A percentile compares a stretch with the other conserved stretches of the same genome.
phyloP scores from a whole-genome alignment of 495 filamentous ascomycete species.

The Aspergillus heteromorphus region DNA sequence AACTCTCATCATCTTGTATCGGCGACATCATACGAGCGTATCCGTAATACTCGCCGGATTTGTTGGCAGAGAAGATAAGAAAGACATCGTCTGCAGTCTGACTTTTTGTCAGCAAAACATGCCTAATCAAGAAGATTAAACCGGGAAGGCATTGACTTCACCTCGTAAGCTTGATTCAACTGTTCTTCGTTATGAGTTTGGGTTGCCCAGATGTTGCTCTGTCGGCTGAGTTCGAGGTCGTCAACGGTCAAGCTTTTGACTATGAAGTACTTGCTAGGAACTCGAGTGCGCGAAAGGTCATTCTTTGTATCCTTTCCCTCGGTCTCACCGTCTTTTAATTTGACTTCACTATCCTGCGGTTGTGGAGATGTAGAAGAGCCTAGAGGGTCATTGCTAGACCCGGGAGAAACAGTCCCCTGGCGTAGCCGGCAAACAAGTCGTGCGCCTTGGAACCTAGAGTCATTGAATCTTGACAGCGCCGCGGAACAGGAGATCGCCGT shows the following conservation, averaged over 20 bases:
- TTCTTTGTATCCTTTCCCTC: conserved; percentile 1
- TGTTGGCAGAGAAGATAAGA: conserved; percentile 94
- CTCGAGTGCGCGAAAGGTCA: conserved; percentile 16
- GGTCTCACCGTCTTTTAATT: neutral
- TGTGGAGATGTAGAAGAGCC: conserved; percentile 1
- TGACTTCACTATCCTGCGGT: conserved; percentile 1
- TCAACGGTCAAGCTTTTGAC: conserved; percentile 94
- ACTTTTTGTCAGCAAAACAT: conserved; percentile 2
- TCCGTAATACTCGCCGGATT: conserved; percentile 96
- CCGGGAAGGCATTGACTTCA: conserved; percentile 33
- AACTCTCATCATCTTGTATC: conserved; percentile 69
- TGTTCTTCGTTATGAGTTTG: conserved; percentile 85
- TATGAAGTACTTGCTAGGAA: conserved; percentile 75
- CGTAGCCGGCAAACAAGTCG: conserved; percentile 88
- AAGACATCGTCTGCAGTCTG: conserved; percentile 85
- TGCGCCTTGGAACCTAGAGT: conserved; percentile 82
- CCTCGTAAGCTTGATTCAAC: conserved; percentile 81
- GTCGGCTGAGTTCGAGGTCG: conserved; percentile 85
- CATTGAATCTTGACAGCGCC: conserved; percentile 81
- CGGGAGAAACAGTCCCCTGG: conserved; percentile 44
- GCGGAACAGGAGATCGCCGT: conserved; percentile 70
- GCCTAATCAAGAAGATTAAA: neutral
- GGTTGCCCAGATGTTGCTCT: conserved; percentile 87
- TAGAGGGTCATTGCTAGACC: conserved; percentile 20
- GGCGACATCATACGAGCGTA: conserved; percentile 88